Conservation (phyloP, 805 yeast species). For the Myxozyma vanderwaltii region DNA sequence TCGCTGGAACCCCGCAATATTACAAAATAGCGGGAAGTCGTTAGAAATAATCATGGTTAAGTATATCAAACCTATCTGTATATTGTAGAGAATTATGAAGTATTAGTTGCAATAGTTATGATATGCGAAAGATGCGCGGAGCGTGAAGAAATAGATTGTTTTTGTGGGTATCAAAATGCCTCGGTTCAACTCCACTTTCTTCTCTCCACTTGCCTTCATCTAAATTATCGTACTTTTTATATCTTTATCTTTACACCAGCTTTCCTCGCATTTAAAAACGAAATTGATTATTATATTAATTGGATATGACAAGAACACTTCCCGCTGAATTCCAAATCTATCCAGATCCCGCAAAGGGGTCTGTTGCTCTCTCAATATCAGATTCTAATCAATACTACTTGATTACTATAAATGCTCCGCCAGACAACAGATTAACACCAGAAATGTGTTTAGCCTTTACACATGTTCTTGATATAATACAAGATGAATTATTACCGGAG, state of each 20-base stretch:
- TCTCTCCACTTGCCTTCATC: no score
- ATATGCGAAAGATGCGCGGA: no score
- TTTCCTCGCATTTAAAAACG: not conserved
- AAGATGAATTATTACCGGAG: slow-evolving; percentile 31
- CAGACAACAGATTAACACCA: slow-evolving; percentile 45
- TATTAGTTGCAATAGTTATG: no score
- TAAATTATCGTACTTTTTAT: no score
- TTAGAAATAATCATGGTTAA: no score
- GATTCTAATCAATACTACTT: slow-evolving; percentile 39
- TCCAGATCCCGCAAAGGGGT: slow-evolving; percentile 12
- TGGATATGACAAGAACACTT: not conserved
- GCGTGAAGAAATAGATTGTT: no score
- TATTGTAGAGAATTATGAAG: no score
- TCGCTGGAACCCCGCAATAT: no score
- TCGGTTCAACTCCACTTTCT: not conserved
- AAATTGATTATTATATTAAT: not conserved
- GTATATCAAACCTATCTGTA: no score
- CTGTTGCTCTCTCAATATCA: slow-evolving; percentile 17
- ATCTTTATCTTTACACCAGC: no score
- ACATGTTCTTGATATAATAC: slow-evolving; percentile 41
- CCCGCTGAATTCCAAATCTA: slow-evolving; percentile 16
- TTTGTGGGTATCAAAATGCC: no score
- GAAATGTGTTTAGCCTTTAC: slow-evolving; percentile 41
- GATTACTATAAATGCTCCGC: slow-evolving; percentile 41
- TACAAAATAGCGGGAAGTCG: no score